Base-by-base conservation (phyloP, 768 basidiomycete genomes). In the Tylopilus cervinicoccineus region DNA sequence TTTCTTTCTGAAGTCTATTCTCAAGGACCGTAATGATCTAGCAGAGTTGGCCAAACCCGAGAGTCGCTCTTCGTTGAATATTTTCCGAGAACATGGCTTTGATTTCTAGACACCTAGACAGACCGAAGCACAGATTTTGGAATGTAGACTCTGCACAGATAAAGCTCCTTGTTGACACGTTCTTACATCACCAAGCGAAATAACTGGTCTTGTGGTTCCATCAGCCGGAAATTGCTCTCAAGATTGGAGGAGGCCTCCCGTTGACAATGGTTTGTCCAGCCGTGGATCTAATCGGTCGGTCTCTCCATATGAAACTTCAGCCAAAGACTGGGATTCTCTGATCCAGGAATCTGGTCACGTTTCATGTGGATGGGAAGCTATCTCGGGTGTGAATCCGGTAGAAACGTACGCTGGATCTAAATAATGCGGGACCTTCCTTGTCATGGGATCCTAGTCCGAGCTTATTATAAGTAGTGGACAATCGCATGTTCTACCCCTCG, bases 31-130 rank as follows among this genome's bases (percentile, higher is more conserved):
- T 23, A 70, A 71, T 37, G 93, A 97, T 57, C 75, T 98, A 28
- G 91, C 87, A 12, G 88, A 91, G 23, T 65, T 80, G 52, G 85
- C 90, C 4, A 77, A 79, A 60, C 72, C 78, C 14, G 79, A 77
- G 57, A 74, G 76, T 17, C 84, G 79, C 48, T 72, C 78, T 32
- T 77, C 77, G 58, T 69, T 96, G 48, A 78, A 86, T 38, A 59
- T 75, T 32, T 99, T 97, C 74, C 76, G 90, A 39, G 73, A 73
- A 53, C 83, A 88, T 51, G 93, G 93, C 4, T 91, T 97, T 62
- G 94, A 97, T 49, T 98, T 96, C 63, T 95, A 74, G 65, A 62
- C 31, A 31, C 96, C 63, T 95, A 74, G 64, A 62, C 34, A 34
- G 16, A 13, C 28, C n/a, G n/a, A n/a, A n/a, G n/a, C n/a, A n/a